Evolutionary conservation across 495 filamentous ascomycete genomes (phyloP).

Genomic region (Articulospora tetracladia): DNA sequence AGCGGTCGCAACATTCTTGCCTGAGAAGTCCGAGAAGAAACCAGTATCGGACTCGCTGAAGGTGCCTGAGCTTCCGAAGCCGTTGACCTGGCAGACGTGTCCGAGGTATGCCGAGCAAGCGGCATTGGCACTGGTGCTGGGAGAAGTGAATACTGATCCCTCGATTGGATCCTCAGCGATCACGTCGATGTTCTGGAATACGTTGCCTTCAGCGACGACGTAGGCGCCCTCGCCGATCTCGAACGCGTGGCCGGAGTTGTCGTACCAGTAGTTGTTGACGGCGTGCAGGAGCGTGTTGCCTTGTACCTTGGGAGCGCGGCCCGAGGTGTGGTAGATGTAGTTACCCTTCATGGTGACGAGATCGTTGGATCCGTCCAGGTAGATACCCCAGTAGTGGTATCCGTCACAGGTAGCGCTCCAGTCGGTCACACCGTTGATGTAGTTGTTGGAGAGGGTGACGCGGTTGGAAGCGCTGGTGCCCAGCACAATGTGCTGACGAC

Average conservation of each 20-base stretch:
- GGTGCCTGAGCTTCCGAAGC: conserved; percentile 35
- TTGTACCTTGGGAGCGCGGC: conserved; percentile 48
- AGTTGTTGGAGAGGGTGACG: conserved; percentile 39
- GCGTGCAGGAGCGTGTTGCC: conserved; percentile 44
- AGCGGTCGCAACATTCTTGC: background rate
- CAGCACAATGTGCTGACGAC: conserved; percentile 22
- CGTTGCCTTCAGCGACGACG: conserved; percentile 54
- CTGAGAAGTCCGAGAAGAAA: conserved; percentile 3
- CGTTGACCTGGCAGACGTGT: conserved; percentile 44
- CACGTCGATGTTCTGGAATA: conserved; percentile 46
- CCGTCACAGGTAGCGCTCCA: conserved; percentile 51
- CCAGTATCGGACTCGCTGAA: conserved; percentile 24
- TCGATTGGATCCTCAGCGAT: conserved; percentile 10
- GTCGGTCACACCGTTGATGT: conserved; percentile 43
- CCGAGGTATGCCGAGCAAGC: conserved; percentile 39
- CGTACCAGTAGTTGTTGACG: conserved; percentile 59
- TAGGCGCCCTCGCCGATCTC: conserved; percentile 46
- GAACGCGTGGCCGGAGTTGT: conserved; percentile 50
- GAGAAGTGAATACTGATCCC: conserved; percentile 40
- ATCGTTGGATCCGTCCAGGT: conserved; percentile 39
- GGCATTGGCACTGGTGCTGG: conserved; percentile 27
- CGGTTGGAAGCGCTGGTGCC: conserved; percentile 36
- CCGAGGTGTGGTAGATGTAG: conserved; percentile 49
- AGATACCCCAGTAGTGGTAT: conserved; percentile 54
- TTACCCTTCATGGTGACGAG: conserved; percentile 40